phyloP scores from a whole-genome alignment of 1,284 basidiomycete genomes.

The Malassezia dermatis region DNA sequence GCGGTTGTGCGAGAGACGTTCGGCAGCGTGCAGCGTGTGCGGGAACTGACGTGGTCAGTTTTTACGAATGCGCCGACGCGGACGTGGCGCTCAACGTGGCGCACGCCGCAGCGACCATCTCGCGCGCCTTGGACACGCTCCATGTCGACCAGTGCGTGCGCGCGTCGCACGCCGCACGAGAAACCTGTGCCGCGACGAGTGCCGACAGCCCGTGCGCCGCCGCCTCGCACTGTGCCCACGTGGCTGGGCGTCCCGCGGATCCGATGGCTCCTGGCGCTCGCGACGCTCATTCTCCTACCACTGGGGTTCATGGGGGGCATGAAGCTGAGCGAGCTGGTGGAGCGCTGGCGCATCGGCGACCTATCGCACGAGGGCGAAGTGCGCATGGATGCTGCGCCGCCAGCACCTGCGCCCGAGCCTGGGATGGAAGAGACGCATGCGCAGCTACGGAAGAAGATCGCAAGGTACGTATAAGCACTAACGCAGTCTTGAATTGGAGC shows the following conservation, averaged over 20 bases:
- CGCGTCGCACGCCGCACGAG: background rate
- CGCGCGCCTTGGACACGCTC: background rate
- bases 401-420: background rate
- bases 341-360: conserved; percentile 6
- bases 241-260: conserved; percentile 4
- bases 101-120: background rate
- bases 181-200: conserved; percentile 3
- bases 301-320: conserved; percentile 11
- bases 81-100: conserved; percentile 10
- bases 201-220: background rate
- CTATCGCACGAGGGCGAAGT: conserved; percentile 7
- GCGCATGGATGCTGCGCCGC: background rate
- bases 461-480: conserved; percentile 4
- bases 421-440: background rate
- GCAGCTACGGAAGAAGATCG: conserved; percentile 1
- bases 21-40: conserved; percentile 5
- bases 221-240: background rate
- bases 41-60: conserved; percentile 4
- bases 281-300: conserved; percentile 8
- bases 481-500: conserved; percentile 10
- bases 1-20: conserved; percentile 6
- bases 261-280: conserved; percentile 10
- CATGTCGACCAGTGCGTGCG: background rate
- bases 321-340: conserved; percentile 10
- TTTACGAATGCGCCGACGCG: conserved; percentile 7